Evolutionary conservation across 768 basidiomycete species (phyloP), one percentile per base, ranked within the genome.

Genomic region (Phylloporus sp.): DNA sequence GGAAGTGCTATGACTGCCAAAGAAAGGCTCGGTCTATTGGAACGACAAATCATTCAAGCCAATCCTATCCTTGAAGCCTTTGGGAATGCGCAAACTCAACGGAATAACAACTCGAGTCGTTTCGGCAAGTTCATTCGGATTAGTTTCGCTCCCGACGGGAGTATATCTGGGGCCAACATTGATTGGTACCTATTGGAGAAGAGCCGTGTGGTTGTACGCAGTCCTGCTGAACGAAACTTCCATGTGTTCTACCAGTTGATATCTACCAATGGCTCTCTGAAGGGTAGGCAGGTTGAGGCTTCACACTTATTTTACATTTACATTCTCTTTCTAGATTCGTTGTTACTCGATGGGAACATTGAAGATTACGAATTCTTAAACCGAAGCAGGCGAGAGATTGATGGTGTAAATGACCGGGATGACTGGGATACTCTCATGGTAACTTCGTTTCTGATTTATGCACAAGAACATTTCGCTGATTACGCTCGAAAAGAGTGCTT

Each of bases 181-280:
- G 95, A 99, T 68, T 98, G 97, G 97, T 99, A 99, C 67, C 76
- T 99, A 27, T 73, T 99, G 50, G 97, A 99, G 76, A 99, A 99
- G 77, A 95, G 92, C 63, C 75, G 97, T 56, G 95, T 99, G 3
- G 91, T 95, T 8, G 82, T 83, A 35, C 76, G 97, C 47, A 91
- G 84, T 55, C 84, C 87, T 52, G 90, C 88, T 0, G 97, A 99
- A 71, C 78, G 97, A 29, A 88, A 82, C 64, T 99, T 98, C 65
- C 97, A 98, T 68, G 91, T 98, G 2, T 98, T 99, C 70, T 99
- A 98, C 68, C 94, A 97, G 71, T 63, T 98, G 26, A 75, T 99
- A 63, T 84, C 85, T 27, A 88, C 89, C n/a, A 82, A 79, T 15
- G 79, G 82, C 3, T 65, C 72, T 31, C 65, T 97, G 55, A 86